Base-by-base conservation (phyloP, 345 rosid species). In the Gossypium turneri region DNA sequence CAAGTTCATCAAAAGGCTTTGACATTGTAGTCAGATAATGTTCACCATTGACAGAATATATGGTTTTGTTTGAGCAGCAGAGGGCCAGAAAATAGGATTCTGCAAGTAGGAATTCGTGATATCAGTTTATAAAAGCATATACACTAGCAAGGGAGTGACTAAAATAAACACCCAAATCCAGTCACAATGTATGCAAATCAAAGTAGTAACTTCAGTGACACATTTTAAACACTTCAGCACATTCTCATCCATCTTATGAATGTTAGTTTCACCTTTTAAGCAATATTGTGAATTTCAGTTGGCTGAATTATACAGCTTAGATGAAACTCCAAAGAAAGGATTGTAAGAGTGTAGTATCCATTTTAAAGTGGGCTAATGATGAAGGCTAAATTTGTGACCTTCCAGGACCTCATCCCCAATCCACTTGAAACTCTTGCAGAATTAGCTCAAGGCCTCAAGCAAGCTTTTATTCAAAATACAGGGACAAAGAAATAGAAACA, bases 1-100 rank as follows among this genome's bases (percentile, higher is more conserved):
- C 72, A 67, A 55, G 13, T 66, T 78, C 84, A 77, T 73, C 76
- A 77, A 72, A 81, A 55, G 43, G 77, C 65, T 65, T 55, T 72
- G 73, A 25, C 11, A 55, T 22, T 47, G 78, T 47, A 13, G 73
- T 41, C 75, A 50, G 70, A 74, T 75, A 19, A 48, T 24, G 57
- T 67, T 77, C 59, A 65, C 59, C 71, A 64, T 53, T 72, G 70
- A 63, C 75, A 55, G 63, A 75, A 83, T 51, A 71, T 55, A 47
- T 24, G 34, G 67, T 78, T 65, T 76, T 66, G 25, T 12, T 76
- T 48, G 74, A 73, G 85, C 64, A 61, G 79, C 29, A 11, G 60
- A 47, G 29, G 12, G n/a, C 45, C 76, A n/a, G 70, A 77, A 56
- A 77, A 56, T 74, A 75, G 57, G 77, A 43, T 63, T 73, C 88